Evolutionary conservation across 495 filamentous ascomycete genomes (phyloP), one percentile per base, ranked within the genome.

Genomic region (Polyplosphaeria fusca): DNA sequence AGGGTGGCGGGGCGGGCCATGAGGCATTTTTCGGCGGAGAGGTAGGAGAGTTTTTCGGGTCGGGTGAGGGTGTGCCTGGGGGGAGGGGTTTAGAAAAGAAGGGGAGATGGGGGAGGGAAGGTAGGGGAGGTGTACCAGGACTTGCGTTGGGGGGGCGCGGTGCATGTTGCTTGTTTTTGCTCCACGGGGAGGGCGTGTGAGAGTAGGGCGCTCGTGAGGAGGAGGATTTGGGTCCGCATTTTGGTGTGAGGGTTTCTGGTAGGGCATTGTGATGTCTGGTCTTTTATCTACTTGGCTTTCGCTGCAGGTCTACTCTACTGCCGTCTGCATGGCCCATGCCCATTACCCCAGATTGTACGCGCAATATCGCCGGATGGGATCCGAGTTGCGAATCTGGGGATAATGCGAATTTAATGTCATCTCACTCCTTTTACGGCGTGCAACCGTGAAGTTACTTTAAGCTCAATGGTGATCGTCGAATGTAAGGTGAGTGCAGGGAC

Each of bases 1-100:
- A 55, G 58, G 42, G 58, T 64, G 5, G 67, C 60, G 2, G 73
- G 71, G 0, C 32, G 23, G 0, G 52, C 60, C 70, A 76, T 78
- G 7, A 79, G 64, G 55, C 77, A 79, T 11, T 70, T 54, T 40
- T 76, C 75, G 5, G 73, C 75, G n/a, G 69, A 54, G 62, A 79
- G 51, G 64, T 78, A 79, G 11, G 39, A 50, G 18, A 51, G 27
- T 49, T 72, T 74, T 58, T 79, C 72, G 13, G 37, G 24, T 12
- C 53, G 57, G 7, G 73, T 72, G 2, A 79, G 50, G 20, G 61
- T 60, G 20, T 70, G 64, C 76, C 75, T 72, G 30, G 7, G 14
- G 7, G 7, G 7, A 7, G 30, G 7, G 7, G n/a, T n/a, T n/a
- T n/a, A n/a, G n/a, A n/a, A n/a, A n/a, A n/a, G n/a, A 35, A 14